Conservation (phyloP, 23 red algal genomes). For the Rhodosorus marinus region DNA sequence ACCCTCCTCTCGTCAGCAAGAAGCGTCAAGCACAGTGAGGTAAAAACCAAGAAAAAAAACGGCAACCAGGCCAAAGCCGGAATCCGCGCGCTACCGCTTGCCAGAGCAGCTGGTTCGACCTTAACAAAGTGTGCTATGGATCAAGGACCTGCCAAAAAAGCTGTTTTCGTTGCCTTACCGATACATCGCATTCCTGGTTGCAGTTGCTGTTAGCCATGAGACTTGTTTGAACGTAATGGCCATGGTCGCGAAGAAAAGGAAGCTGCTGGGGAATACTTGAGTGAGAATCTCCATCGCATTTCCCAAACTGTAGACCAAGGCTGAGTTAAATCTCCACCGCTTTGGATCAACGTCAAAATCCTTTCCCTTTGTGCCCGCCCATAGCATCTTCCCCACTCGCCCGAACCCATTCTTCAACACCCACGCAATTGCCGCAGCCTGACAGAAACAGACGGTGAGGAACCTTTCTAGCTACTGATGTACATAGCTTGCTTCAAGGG, state of each 20-base stretch:
- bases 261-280: slow-evolving; percentile 76
- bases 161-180: no score
- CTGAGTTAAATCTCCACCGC: slow-evolving; percentile 74
- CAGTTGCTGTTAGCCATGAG: slow-evolving; percentile 83
- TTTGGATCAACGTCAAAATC: slow-evolving; percentile 98
- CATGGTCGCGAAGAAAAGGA: slow-evolving; percentile 69
- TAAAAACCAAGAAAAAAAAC: no score
- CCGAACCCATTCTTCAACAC: slow-evolving; percentile 92
- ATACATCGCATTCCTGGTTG: slow-evolving; percentile 98
- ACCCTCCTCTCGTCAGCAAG: no score
- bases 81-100: no score
- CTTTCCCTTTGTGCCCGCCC: slow-evolving; percentile 72
- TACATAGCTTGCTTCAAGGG: no score
- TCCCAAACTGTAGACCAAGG: slow-evolving; percentile 69
- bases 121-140: no score
- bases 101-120: no score
- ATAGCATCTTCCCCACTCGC: slow-evolving; percentile 93
- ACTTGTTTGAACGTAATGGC: slow-evolving; percentile 90
- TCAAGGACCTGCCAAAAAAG: no score
- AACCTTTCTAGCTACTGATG: no score
- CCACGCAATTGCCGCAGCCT: slow-evolving; percentile 87
- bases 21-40: no score
- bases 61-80: no score
- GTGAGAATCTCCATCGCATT: slow-evolving; percentile 93
- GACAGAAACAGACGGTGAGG: no score